These are phyloP conservation scores for Rubia yunnanensis DNA, from an alignment of 257 asterid species.

Conservation along the genomic window DNA sequence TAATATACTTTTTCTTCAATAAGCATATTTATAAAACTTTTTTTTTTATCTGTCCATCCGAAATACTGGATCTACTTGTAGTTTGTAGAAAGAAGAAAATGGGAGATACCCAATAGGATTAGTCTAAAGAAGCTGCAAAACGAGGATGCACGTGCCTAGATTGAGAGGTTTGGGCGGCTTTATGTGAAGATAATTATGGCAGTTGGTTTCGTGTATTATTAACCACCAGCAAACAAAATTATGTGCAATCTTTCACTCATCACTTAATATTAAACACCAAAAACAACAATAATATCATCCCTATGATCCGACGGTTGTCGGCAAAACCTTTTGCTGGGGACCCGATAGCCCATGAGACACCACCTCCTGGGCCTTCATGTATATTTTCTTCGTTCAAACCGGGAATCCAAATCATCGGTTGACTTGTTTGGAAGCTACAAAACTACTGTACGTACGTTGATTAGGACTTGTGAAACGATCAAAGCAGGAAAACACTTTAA, in stretches of 20 bases:
- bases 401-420: neutral
- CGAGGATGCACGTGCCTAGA: conserved; percentile 10
- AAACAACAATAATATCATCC: neutral
- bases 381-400: neutral
- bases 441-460: no score
- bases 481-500: no score
- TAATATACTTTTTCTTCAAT: no score
- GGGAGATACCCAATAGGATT: neutral
- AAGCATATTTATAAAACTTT: no score
- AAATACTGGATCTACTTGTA: no score
- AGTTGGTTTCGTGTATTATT: neutral
- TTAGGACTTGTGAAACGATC: no score
- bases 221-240: conserved; percentile 8
- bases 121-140: neutral
- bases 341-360: neutral
- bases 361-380: neutral
- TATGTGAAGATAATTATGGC: conserved; percentile 6
- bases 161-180: conserved; percentile 6
- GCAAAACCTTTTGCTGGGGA: neutral
- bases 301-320: neutral
- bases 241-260: neutral
- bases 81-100: no score
- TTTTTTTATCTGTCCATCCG: no score
- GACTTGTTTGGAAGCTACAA: neutral
- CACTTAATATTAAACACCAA: neutral